phyloP scores from a whole-genome alignment of 305 asterid species.

The Fraxinus sp. region DNA sequence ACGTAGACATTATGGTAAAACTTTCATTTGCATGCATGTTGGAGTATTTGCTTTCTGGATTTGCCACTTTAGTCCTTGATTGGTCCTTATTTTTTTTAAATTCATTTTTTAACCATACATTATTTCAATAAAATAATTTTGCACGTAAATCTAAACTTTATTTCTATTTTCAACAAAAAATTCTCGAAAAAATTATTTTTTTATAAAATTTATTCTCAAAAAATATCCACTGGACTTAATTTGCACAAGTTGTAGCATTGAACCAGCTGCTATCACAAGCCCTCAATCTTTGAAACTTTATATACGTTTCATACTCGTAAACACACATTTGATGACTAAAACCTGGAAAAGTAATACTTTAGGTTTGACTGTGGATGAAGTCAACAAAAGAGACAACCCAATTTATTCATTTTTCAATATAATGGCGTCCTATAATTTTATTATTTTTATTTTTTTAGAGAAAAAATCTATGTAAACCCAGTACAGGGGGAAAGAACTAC shows the following conservation, averaged over 20 bases:
- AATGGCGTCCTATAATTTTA: neutral
- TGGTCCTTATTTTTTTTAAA: no score
- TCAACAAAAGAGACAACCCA: neutral
- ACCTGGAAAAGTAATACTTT: neutral
- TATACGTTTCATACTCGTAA: neutral
- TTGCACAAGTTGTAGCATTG: neutral
- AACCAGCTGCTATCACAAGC: neutral
- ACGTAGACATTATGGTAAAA: no score
- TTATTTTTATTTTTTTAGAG: no score
- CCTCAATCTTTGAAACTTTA: neutral
- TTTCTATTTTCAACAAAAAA: no score
- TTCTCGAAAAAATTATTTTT: neutral
- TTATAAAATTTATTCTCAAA: neutral
- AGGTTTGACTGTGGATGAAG: neutral
- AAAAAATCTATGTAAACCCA: neutral
- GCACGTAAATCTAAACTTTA: neutral
- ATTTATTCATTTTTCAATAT: neutral
- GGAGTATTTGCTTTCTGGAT: no score
- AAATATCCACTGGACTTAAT: neutral
- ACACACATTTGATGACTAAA: neutral
- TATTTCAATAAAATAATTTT: no score
- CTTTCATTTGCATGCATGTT: no score
- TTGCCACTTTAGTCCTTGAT: no score
- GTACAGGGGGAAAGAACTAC: no score
- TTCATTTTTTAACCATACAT: no score